phyloP scores from a whole-genome alignment of 352 stramenopile species.

The Phytophthora citricola region DNA sequence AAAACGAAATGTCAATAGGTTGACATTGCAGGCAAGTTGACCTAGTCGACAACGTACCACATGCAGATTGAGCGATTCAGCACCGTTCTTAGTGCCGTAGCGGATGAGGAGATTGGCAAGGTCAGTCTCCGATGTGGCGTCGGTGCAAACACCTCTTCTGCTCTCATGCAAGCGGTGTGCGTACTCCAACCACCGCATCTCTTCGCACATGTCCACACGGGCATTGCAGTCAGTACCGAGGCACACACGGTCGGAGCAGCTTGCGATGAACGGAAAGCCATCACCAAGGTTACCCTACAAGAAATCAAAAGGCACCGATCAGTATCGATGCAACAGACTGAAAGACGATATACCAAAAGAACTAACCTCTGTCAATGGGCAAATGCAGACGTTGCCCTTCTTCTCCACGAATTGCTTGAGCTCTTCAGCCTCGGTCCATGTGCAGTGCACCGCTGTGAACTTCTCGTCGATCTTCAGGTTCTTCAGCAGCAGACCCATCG shows the following conservation, averaged over 20 bases:
- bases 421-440: constrained; percentile 65
- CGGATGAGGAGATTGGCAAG: constrained; percentile 69
- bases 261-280: constrained; percentile 72
- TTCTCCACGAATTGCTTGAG: constrained; percentile 65
- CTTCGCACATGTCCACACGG: constrained; percentile 83
- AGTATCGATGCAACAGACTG: background rate
- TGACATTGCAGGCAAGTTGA: background rate
- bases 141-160: constrained; percentile 67
- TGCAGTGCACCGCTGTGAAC: constrained; percentile 83
- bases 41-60: constrained; percentile 44
- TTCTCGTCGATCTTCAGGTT: constrained; percentile 75
- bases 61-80: constrained; percentile 70
- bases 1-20: constrained; percentile 7
- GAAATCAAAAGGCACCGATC: constrained; percentile 4
- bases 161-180: constrained; percentile 71
- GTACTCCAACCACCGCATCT: constrained; percentile 87
- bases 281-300: constrained; percentile 71
- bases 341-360: background rate
- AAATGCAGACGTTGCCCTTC: constrained; percentile 80
- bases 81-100: constrained; percentile 73
- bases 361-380: constrained; percentile 66
- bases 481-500: constrained; percentile 71
- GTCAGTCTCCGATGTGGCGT: constrained; percentile 60
- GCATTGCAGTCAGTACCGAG: constrained; percentile 83
- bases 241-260: constrained; percentile 69